Base-by-base conservation (phyloP, 768 basidiomycete genomes). In the Xerocomellus chrysenteron region DNA sequence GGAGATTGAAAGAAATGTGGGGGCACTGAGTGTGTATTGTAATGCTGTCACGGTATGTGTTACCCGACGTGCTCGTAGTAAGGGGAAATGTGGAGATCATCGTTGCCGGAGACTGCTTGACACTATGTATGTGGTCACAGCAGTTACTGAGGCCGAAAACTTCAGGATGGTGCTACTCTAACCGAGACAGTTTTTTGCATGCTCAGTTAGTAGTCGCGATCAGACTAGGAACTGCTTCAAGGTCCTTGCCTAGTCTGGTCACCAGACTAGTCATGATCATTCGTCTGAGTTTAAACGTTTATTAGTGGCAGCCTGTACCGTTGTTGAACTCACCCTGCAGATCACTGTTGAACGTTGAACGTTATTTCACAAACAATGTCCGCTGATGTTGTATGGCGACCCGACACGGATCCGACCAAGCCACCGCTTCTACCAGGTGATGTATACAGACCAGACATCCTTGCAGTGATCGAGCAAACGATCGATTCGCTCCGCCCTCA, bases 391-490 rank as follows among this genome's bases (percentile, higher is more conserved):
- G 40, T 79, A 36, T 83, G 82, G 82, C 70, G 74, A 61, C 80
- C 81, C 11, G 59, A 68, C 60, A 62, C 63, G 2, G 40, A 57
- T 21, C 62, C 59, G 1, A 26, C 57, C 35, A 66, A 55, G 33
- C 73, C 75, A 43, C 55, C 57, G 39, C 66, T 51, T 54, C 43
- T 64, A 28, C 57, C 59, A 39, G 72, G 72, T 3, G 56, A 67
- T 13, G 67, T 87, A 8, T 84, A 81, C 63, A 75, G 81, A 46
- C 81, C 82, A 9, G 85, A 88, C 54, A 77, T 88, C 26, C 72
- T 87, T 26, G 72, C 81, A 56, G 77, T 80, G 17, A 86, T 90
- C 46, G 85, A 85, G 57, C 65, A 73, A 17, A 78, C 76, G 54
- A 80, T 92, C 37, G 67, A 77, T 50, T 74, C 74, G 30, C 71